Evolutionary conservation across 306 rosid species (phyloP), one percentile per base, ranked within the genome.

Genomic region (Calophaca sinica): DNA sequence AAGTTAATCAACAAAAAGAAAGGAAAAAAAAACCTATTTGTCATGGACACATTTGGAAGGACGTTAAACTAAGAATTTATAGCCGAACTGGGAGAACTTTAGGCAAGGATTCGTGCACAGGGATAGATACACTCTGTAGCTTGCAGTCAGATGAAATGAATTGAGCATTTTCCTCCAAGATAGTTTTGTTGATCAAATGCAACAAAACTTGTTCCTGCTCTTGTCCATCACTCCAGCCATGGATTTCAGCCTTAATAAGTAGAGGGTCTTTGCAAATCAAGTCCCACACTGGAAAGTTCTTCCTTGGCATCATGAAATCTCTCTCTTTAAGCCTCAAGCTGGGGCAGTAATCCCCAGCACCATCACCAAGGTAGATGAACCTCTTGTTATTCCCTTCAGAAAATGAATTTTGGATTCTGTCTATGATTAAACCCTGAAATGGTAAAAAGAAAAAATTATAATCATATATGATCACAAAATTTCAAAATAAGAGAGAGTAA

Each of bases 271-370:
- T 75, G 79, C 83, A 74, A 4, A 89, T 85, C 62, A 89, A 84
- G 4, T 87, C 88, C 94, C 91, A 89, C 2, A 83, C 57, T 0
- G 91, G 91, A 48, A 81, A 89, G 38, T 84, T 81, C 87, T 78
- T 89, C 77, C 91, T 89, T 72, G 94, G 94, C 94, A 89, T 85
- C 79, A 85, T 51, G 29, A 85, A 79, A 38, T 87, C 85, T 62
- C 50, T 79, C 12, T 81, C 89, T 74, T 38, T 70, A 3, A 87
- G 83, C 69, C 84, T 89, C 80, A 83, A 79, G 36, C 88, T 81
- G 31, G 94, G 89, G 68, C 94, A 89, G 12, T 87, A 87, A 26
- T 89, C 94, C 0, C 94, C 94, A 41, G 29, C 72, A 0, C 94
- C 91, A 80, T 89, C 94, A 6, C 94, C 94, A 44, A 87, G 87